Conservation (phyloP, 768 basidiomycete species). For the Pilatotrama ljubarskyi region DNA sequence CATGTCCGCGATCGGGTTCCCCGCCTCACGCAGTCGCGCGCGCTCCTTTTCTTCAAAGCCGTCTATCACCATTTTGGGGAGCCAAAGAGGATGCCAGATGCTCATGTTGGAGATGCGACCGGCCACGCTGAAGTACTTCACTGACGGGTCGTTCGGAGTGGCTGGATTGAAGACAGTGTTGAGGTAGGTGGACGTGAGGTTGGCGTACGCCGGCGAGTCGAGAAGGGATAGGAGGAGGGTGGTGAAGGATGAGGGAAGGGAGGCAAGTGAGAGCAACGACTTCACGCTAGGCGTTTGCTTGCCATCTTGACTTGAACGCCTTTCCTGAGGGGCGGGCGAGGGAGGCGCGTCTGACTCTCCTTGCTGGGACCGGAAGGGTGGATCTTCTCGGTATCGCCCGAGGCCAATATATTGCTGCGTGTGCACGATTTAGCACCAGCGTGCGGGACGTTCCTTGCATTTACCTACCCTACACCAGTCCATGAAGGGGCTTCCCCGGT, state of each 20-base stretch:
- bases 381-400: slow-evolving; percentile 42
- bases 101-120: slow-evolving; percentile 65
- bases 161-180: slow-evolving; percentile 78
- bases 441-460: not conserved
- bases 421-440: not conserved
- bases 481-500: slow-evolving; percentile 98
- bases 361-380: not conserved
- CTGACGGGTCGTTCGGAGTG: slow-evolving; percentile 74
- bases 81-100: slow-evolving; percentile 95
- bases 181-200: slow-evolving; percentile 84
- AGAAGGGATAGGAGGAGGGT: slow-evolving; percentile 84
- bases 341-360: not conserved
- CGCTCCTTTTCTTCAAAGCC: slow-evolving; percentile 69
- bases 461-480: slow-evolving; percentile 90
- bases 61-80: slow-evolving; percentile 93
- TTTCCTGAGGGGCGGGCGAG: not conserved
- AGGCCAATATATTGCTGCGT: slow-evolving; percentile 87
- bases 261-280: slow-evolving; percentile 50
- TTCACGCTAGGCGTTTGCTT: slow-evolving; percentile 34
- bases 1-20: slow-evolving; percentile 46
- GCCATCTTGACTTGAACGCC: slow-evolving; percentile 5
- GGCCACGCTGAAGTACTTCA: slow-evolving; percentile 92
- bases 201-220: slow-evolving; percentile 96
- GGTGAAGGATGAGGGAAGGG: slow-evolving; percentile 81
- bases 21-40: slow-evolving; percentile 40